Base-by-base conservation (phyloP, 177 flowering plant genomes). In the Vitis hybrid region DNA sequence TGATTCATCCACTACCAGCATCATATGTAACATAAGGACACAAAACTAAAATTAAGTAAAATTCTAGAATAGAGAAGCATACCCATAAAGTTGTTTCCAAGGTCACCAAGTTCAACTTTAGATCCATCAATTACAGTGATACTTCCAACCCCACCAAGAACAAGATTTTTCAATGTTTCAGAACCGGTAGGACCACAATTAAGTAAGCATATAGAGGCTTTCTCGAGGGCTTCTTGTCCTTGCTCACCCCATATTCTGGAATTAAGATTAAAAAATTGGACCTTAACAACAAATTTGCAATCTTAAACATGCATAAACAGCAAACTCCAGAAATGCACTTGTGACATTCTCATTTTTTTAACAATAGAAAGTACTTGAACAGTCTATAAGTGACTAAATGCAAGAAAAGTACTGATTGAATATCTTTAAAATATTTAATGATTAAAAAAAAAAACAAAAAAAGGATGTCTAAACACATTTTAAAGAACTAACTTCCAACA, bases 181-280 rank as follows among this genome's bases (percentile, higher is more conserved):
- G 97, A 90, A 58, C 99, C 99, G 57, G 99, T 95, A 19, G 99
- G 99, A 29, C 99, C 99, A 73, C 98, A 93, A 67, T 93, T 93
- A 39, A 95, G 90, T 72, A 95, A 82, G 74, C 99, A 95, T 58
- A 95, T 82, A 71, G 92, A 90, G 57, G 98, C 91, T 68, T 87
- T 89, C 81, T 93, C 99, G 39, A 95, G 89, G 14, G 94, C 92
- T 62, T 92, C 80, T 68, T 95, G 99, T 68, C 99, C 99, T 85
- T 89, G 96, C 62, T 93, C 97, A 53, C 99, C 99, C 99, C 99
- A 95, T 45, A 95, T 91, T 86, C 99, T 93, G 77, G 73, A 79
- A 70, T 59, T 34, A 13, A 52, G 55, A n/a, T 16, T 14, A 48
- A 39, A 39, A 39, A 39, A 39, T 7, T 39, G 45, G 45, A 39